Percentiles rank a stretch among this genome's conserved stretches.
Conservation (phyloP, 129 eudicot species). For the Flaveria ramosissima region DNA sequence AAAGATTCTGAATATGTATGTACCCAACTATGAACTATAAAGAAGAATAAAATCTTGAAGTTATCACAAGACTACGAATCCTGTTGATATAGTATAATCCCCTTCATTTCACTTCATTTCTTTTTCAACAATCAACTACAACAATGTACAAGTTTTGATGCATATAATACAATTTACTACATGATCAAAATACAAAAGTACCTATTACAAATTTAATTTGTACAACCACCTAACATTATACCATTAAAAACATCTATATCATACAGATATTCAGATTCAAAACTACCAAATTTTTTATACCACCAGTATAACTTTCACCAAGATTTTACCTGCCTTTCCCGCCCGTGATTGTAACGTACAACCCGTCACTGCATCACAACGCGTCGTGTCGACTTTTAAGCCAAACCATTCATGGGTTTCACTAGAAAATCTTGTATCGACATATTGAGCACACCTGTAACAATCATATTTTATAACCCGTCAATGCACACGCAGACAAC, state of each 20-base stretch:
- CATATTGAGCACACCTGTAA: conserved; percentile 10
- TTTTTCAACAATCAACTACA: conserved; percentile 23
- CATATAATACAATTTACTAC: conserved; percentile 28
- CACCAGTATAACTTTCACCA: conserved; percentile 15
- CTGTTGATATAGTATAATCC: too few species aligned
- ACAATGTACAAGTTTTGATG: conserved; percentile 29
- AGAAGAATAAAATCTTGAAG: too few species aligned
- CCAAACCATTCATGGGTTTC: conserved; percentile 5
- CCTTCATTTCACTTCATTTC: conserved; percentile 9
- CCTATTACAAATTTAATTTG: conserved; percentile 28
- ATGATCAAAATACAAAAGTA: conserved; percentile 14
- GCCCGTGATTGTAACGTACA: conserved; percentile 1
- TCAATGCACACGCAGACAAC: conserved; percentile 21
- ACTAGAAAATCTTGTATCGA: neutral
- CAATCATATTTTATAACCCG: conserved; percentile 10
- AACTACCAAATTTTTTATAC: conserved; percentile 11
- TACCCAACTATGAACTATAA: too few species aligned
- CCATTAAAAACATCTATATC: conserved; percentile 9
- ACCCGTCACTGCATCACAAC: conserved; percentile 12
- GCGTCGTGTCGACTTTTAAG: neutral
- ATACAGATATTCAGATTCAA: neutral
- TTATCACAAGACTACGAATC: too few species aligned
- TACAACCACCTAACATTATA: conserved; percentile 15
- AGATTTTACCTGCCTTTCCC: neutral
- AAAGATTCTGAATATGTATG: too few species aligned